A percentile compares a stretch with the other conserved stretches of the same genome.
Evolutionary conservation across 2,329 filamentous ascomycete genomes (phyloP).

Genomic region (Aspergillus persii): DNA sequence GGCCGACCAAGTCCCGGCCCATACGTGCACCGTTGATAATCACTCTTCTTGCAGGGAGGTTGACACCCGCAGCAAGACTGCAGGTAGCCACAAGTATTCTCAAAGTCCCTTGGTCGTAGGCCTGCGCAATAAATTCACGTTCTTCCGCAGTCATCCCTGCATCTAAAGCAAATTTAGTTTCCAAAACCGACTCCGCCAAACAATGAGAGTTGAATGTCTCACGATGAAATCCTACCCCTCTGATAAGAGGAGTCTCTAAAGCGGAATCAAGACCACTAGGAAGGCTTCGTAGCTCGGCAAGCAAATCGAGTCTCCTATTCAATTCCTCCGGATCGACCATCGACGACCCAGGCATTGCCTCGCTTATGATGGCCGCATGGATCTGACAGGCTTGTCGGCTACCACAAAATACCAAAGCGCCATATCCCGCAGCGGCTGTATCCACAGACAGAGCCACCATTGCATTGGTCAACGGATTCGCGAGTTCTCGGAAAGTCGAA

Average conservation of each 20-base stretch:
- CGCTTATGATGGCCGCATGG: constrained; percentile 66
- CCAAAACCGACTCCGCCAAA: neutral
- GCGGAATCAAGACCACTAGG: constrained; percentile 64
- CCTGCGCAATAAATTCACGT: constrained; percentile 66
- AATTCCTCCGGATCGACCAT: constrained; percentile 50
- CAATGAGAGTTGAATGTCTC: constrained; percentile 28
- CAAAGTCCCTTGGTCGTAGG: constrained; percentile 66
- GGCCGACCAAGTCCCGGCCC: constrained; percentile 73
- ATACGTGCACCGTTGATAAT: constrained; percentile 74
- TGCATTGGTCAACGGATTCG: constrained; percentile 65
- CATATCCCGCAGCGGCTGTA: constrained; percentile 66
- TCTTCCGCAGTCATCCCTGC: constrained; percentile 68
- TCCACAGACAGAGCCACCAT: constrained; percentile 69
- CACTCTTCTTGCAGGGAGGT: constrained; percentile 68
- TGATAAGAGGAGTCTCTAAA: constrained; percentile 62
- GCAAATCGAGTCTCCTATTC: constrained; percentile 61
- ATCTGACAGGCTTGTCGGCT: constrained; percentile 67
- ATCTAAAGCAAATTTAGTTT: constrained; percentile 32
- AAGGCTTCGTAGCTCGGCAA: constrained; percentile 65
- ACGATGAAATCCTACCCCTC: constrained; percentile 74
- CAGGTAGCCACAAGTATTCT: constrained; percentile 75
- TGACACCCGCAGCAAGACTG: constrained; percentile 79
- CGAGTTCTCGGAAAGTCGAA: constrained; percentile 61
- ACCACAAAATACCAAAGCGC: constrained; percentile 70
- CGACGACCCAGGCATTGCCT: constrained; percentile 57